Base-by-base conservation (phyloP, 2,329 filamentous ascomycete genomes). In the Phaeosphaeriaceae sp. region DNA sequence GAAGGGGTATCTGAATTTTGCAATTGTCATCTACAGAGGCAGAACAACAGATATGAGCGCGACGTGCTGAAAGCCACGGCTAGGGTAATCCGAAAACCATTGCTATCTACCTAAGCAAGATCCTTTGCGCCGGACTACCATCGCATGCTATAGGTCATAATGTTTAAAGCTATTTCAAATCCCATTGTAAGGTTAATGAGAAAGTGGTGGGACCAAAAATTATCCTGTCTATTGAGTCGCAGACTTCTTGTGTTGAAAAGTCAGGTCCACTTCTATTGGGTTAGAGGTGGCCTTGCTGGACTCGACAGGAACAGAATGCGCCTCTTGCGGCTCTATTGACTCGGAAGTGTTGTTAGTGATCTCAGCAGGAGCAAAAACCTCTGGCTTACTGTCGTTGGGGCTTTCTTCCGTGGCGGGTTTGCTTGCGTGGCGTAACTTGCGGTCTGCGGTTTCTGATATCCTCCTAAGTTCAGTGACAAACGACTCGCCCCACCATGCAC, bases 401-500 rank as follows among this genome's bases (percentile, higher is more conserved):
- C 48, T 4, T 30, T 38, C 39, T 23, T n/a, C 38, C 7, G 51
- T 47, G 26, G 55, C 50, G 20, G 36, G 23, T 29, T 48, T 52
- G 17, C 53, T 44, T 3, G 42, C 46, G 36, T 60, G 64, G 42
- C 54, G 57, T 46, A 81, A 60, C 60, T 81, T 81, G 70, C 77
- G 76, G 63, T 81, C 79, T 8, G 77, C 74, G 36, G 78, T 76
- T 48, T 76, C 75, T 15, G 81, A 83, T 58, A 86, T 84, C 52
- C 81, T 78, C 6, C 77, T 84, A 57, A 97, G 82, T 74, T 97
- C 93, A 11, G 84, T 84, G 42, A 97, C 92, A 70, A 97, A 97
- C 59, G 88, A 92, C 72, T 92, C 85, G 20, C 93, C 93, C 93
- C 93, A 97, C 87, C 94, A 97, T 8, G 92, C 89, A 72, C 90